Conservation (phyloP, 805 yeast genomes). For the Lipomyces chichibuensis region DNA sequence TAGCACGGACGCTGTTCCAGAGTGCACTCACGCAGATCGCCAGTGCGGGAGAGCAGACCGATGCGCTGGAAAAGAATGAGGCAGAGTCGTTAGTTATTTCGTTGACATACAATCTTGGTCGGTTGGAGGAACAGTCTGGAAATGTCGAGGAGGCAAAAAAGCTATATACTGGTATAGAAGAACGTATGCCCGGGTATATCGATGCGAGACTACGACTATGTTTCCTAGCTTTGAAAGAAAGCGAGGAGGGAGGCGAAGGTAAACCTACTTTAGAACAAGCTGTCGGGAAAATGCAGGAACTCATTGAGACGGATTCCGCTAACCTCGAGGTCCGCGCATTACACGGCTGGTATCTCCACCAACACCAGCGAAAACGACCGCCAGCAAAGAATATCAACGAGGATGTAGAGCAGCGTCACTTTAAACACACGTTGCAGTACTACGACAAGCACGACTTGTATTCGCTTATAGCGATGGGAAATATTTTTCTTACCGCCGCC, state of each 20-base stretch:
- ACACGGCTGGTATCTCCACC: conserved; percentile 82
- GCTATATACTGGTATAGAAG: conserved; percentile 60
- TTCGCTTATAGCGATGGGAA: conserved; percentile 87
- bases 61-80: conserved; percentile 40
- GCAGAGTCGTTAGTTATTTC: conserved; percentile 46
- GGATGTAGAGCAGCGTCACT: conserved; percentile 72
- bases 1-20: conserved; percentile 61
- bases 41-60: conserved; percentile 19
- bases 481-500: conserved; percentile 78
- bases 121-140: conserved; percentile 61
- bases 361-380: conserved; percentile 40
- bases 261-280: conserved; percentile 42
- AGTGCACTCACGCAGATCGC: conserved; percentile 47
- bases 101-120: conserved; percentile 73
- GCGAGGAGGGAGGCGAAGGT: conserved; percentile 44
- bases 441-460: conserved; percentile 82
- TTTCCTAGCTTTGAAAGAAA: conserved; percentile 56
- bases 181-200: conserved; percentile 66
- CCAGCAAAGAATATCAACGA: conserved; percentile 54
- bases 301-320: conserved; percentile 59
- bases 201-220: conserved; percentile 75
- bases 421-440: conserved; percentile 79
- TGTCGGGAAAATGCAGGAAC: conserved; percentile 53
- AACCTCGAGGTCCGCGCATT: conserved; percentile 86
- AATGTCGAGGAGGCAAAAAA: conserved; percentile 46